Evolutionary conservation across 2,329 filamentous ascomycete species (phyloP).

Genomic region (Alternaria postmessia): DNA sequence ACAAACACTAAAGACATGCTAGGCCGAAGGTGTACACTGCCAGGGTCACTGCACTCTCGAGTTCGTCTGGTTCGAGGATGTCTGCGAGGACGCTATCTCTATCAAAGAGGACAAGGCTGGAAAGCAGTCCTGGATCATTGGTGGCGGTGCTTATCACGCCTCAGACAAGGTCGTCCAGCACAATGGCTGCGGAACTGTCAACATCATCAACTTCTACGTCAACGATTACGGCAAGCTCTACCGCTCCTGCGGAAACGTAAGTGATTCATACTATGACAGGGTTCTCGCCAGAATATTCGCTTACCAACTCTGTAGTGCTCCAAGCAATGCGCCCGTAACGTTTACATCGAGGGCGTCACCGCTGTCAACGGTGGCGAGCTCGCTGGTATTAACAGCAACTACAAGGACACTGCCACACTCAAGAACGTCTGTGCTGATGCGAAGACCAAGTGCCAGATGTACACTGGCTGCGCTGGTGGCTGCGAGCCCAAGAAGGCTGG

Average conservation of each 20-base stretch:
- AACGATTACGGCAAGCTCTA: slow-evolving; percentile 52
- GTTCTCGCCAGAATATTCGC: neutral
- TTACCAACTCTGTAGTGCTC: slow-evolving; percentile 41
- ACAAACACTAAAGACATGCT: neutral
- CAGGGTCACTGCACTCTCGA: slow-evolving; percentile 56
- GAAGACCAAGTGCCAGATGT: slow-evolving; percentile 38
- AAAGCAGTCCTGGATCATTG: slow-evolving; percentile 49
- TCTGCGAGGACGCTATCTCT: slow-evolving; percentile 51
- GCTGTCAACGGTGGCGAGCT: slow-evolving; percentile 53
- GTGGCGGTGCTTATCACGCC: slow-evolving; percentile 50
- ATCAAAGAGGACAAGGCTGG: slow-evolving; percentile 43
- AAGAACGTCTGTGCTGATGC: slow-evolving; percentile 38
- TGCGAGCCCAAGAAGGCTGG: slow-evolving; percentile 39
- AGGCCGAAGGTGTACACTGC: slow-evolving; percentile 62
- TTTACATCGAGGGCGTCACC: slow-evolving; percentile 54
- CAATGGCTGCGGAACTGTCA: slow-evolving; percentile 51
- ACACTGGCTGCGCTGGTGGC: slow-evolving; percentile 37
- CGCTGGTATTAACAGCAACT: slow-evolving; percentile 60
- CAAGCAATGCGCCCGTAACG: slow-evolving; percentile 54
- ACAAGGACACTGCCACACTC: slow-evolving; percentile 56
- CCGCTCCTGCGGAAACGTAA: slow-evolving; percentile 55
- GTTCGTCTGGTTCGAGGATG: slow-evolving; percentile 48
- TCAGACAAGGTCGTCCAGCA: slow-evolving; percentile 53
- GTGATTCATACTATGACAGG: neutral
- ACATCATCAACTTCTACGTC: slow-evolving; percentile 46